Conservation (phyloP, 1,139 yeast genomes). For the Nakaseomyces nivariensis region DNA sequence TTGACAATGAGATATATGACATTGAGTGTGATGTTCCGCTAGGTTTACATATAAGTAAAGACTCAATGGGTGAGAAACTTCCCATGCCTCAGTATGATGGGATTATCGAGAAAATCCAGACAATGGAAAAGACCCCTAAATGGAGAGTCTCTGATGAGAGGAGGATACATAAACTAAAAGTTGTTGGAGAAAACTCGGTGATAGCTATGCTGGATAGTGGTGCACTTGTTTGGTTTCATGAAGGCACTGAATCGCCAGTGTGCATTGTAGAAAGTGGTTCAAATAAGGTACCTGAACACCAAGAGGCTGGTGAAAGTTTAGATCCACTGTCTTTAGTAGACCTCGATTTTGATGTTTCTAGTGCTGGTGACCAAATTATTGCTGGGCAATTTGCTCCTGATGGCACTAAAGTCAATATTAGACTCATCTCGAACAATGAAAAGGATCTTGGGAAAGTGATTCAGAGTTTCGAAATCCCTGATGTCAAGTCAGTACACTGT, state of each 20-base stretch:
- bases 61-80: not conserved
- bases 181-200: conserved; percentile 12
- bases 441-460: conserved; percentile 17
- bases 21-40: conserved; percentile 23
- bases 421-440: conserved; percentile 18
- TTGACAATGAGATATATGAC: conserved; percentile 22
- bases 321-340: conserved; percentile 8
- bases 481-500: conserved; percentile 11
- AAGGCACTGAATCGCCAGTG: conserved; percentile 18
- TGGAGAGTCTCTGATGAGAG: conserved; percentile 24
- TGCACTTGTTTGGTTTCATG: conserved; percentile 26
- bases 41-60: conserved; percentile 14
- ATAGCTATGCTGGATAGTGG: conserved; percentile 23
- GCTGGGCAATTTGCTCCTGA: conserved; percentile 4
- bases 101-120: conserved; percentile 7
- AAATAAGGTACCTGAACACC: not conserved
- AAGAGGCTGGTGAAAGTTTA: not conserved
- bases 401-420: conserved; percentile 13
- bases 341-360: conserved; percentile 15
- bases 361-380: conserved; percentile 6
- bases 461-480: conserved; percentile 13
- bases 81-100: conserved; percentile 2
- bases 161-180: conserved; percentile 15
- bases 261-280: conserved; percentile 1
- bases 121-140: conserved; percentile 11